Conservation (phyloP, 805 yeast species). For the Ogataea pilisensis region DNA sequence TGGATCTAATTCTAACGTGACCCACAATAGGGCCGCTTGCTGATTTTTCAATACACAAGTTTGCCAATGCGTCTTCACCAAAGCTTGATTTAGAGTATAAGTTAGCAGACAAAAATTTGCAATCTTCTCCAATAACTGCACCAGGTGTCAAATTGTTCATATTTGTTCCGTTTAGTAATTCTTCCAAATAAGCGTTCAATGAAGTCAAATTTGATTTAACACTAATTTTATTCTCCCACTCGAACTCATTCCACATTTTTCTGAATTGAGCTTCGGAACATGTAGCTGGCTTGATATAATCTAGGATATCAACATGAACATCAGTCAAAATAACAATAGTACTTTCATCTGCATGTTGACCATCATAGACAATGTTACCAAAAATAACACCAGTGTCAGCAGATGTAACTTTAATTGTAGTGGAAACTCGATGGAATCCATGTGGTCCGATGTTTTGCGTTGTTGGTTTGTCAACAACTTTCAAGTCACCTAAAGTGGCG, state of each 20-base stretch:
- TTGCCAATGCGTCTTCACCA: slow-evolving; percentile 97
- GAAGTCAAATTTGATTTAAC: slow-evolving; percentile 66
- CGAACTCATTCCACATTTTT: slow-evolving; percentile 98
- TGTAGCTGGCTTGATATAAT: slow-evolving; percentile 92
- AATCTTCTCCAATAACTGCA: slow-evolving; percentile 83
- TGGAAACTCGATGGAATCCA: slow-evolving; percentile 86
- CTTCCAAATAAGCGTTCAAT: slow-evolving; percentile 74
- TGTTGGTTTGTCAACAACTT: slow-evolving; percentile 87
- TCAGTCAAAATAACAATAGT: slow-evolving; percentile 90
- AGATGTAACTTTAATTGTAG: slow-evolving; percentile 89
- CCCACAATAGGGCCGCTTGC: slow-evolving; percentile 77
- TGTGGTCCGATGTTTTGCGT: slow-evolving; percentile 94
- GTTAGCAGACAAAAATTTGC: slow-evolving; percentile 91
- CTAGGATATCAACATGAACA: slow-evolving; percentile 94
- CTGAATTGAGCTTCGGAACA: slow-evolving; percentile 89
- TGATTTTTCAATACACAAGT: slow-evolving; percentile 85
- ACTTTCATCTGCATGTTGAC: slow-evolving; percentile 85
- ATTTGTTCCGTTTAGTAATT: slow-evolving; percentile 76
- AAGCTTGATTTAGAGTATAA: slow-evolving; percentile 87
- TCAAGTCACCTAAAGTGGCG: slow-evolving; percentile 93
- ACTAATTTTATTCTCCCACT: slow-evolving; percentile 98
- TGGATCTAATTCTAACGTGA: slow-evolving; percentile 92
- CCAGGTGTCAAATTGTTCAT: slow-evolving; percentile 93
- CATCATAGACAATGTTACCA: slow-evolving; percentile 96
- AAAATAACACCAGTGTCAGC: slow-evolving; percentile 98